phyloP scores from a whole-genome alignment of 1,139 yeast genomes.

The Hansenula sp. region DNA sequence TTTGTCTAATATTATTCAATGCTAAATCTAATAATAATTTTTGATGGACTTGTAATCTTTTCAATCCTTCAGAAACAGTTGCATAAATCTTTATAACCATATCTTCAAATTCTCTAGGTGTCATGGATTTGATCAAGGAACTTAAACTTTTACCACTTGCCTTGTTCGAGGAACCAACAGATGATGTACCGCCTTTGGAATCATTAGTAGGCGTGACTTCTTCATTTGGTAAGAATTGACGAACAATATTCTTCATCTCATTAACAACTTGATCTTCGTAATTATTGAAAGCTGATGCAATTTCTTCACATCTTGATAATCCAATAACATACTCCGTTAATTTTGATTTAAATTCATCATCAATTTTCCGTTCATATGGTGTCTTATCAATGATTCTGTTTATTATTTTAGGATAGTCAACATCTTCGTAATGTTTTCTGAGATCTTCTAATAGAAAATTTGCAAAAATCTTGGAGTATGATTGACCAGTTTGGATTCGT shows the following conservation, averaged over 20 bases:
- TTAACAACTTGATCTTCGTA: constrained; percentile 66
- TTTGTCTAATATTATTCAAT: constrained; percentile 44
- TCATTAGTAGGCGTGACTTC: constrained; percentile 19
- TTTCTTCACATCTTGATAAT: constrained; percentile 58
- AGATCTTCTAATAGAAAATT: constrained; percentile 58
- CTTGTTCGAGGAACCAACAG: constrained; percentile 12
- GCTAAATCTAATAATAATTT: constrained; percentile 74
- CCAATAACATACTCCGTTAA: constrained; percentile 49
- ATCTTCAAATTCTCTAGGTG: constrained; percentile 68
- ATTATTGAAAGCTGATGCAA: constrained; percentile 57
- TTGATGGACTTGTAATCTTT: constrained; percentile 75
- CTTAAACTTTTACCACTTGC: constrained; percentile 40
- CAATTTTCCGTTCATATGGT: constrained; percentile 19
- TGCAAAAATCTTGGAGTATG: constrained; percentile 55
- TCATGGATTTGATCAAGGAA: constrained; percentile 53
- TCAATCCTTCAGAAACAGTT: constrained; percentile 64
- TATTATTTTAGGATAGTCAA: constrained; percentile 48
- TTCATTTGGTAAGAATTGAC: constrained; percentile 53
- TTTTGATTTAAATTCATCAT: constrained; percentile 31
- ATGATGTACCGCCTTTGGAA: constrained; percentile 18
- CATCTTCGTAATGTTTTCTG: constrained; percentile 48
- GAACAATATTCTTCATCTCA: constrained; percentile 73
- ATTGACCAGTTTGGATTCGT: constrained; percentile 59
- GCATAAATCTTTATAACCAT: constrained; percentile 65
- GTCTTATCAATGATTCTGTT: constrained; percentile 35